A percentile compares a stretch with the other conserved stretches of the same genome.
These are phyloP conservation scores for Pseudomicrostroma phylloplanum DNA, from an alignment of 1,284 basidiomycete genomes.

Conservation along the genomic window DNA sequence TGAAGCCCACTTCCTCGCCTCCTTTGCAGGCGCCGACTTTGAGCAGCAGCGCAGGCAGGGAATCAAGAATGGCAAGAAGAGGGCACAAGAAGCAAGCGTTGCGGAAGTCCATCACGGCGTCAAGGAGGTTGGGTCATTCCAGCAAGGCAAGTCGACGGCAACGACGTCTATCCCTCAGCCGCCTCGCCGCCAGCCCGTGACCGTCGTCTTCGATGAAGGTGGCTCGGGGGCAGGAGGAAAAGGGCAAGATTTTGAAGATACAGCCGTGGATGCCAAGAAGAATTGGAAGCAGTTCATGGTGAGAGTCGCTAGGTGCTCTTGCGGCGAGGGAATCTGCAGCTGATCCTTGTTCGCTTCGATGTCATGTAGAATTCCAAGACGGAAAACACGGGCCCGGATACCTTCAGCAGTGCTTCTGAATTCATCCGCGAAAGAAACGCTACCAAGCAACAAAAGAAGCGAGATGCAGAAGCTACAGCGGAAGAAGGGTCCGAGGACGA, in stretches of 20 bases:
- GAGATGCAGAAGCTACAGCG: conserved; percentile 6
- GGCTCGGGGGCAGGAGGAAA: too few species aligned
- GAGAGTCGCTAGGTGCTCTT: not conserved
- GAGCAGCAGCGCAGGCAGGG: too few species aligned
- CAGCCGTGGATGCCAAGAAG: not conserved
- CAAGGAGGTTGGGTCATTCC: too few species aligned
- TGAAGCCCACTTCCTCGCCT: conserved; percentile 10
- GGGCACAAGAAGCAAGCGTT: not conserved
- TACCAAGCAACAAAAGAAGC: conserved; percentile 5
- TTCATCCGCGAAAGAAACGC: not conserved
- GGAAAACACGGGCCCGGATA: conserved; percentile 1
- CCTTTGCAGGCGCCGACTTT: conserved; percentile 2
- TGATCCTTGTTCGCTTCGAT: not conserved
- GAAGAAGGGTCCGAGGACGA: conserved; percentile 31
- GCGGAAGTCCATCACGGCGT: not conserved
- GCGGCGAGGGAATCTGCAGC: too few species aligned
- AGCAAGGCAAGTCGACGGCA: too few species aligned
- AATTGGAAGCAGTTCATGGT: conserved; percentile 13
- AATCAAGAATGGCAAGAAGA: too few species aligned
- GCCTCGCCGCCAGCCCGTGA: not conserved
- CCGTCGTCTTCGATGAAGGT: conserved; percentile 1
- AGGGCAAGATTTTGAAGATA: not conserved
- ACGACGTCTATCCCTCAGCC: too few species aligned
- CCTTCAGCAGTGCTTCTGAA: not conserved
- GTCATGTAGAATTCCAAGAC: conserved; percentile 4